Evolutionary conservation across 768 basidiomycete species (phyloP).

Genomic region (Mycena vitilis): DNA sequence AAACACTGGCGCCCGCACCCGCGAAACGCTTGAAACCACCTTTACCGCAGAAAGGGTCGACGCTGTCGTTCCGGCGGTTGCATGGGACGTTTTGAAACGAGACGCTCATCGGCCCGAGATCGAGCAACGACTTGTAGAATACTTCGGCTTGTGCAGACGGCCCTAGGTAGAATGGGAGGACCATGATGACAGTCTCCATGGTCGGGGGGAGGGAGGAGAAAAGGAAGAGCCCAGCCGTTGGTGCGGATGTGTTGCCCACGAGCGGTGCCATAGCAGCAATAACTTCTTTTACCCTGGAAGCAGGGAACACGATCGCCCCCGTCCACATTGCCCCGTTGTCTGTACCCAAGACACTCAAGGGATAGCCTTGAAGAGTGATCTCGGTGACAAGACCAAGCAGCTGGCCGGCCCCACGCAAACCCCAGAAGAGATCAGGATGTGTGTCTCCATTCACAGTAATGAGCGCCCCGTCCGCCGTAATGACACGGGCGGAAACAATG

Average conservation of each 20-base stretch:
- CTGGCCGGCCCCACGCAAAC: slow-evolving; percentile 2
- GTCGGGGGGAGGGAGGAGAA: not conserved
- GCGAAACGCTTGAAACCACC: slow-evolving; percentile 16
- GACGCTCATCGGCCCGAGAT: not conserved
- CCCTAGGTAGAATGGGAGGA: slow-evolving; percentile 4
- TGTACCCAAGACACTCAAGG: too few relatives aligned
- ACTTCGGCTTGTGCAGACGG: not conserved
- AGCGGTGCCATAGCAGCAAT: not conserved
- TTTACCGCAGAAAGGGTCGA: slow-evolving; percentile 10
- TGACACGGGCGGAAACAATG: slow-evolving; percentile 7
- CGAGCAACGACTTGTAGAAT: slow-evolving; percentile 9
- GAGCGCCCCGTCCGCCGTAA: slow-evolving; percentile 1
- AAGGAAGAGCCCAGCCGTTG: not conserved
- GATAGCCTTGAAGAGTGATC: slow-evolving; percentile 7
- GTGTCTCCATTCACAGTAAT: not conserved
- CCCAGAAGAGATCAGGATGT: slow-evolving; percentile 16
- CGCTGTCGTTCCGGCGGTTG: slow-evolving; percentile 7
- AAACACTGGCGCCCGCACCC: not conserved
- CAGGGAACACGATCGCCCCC: not conserved
- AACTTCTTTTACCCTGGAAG: not conserved
- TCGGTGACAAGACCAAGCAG: slow-evolving; percentile 5
- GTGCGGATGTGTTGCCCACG: not conserved
- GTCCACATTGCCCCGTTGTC: too few relatives aligned
- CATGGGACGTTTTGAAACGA: not conserved
- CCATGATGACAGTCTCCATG: slow-evolving; percentile 6